A percentile compares a stretch with the other conserved stretches of the same genome.
Conservation (phyloP, 345 rosid genomes). For the Turritis glabra region DNA sequence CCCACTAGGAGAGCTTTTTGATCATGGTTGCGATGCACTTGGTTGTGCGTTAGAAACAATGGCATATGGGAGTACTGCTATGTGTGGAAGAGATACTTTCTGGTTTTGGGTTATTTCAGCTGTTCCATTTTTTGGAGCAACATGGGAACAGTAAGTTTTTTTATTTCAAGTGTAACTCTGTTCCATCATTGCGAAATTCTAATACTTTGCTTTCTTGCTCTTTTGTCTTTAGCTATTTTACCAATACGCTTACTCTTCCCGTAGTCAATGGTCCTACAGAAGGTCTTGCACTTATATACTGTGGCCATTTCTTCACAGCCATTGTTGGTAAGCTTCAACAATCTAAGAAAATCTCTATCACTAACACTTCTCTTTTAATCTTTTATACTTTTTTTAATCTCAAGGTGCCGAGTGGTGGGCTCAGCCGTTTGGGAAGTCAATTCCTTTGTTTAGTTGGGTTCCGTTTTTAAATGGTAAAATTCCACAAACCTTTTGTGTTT, state of each 20-base stretch:
- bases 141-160: conserved; percentile 90
- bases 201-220: conserved; percentile 8
- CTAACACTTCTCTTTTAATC: background rate
- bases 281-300: conserved; percentile 86
- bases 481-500: background rate
- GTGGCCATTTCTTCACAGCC: conserved; percentile 74
- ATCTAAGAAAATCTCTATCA: background rate
- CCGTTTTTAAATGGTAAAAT: conserved; percentile 67
- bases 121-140: conserved; percentile 87
- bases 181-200: background rate
- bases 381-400: conserved; percentile 7
- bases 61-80: conserved; percentile 94
- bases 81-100: conserved; percentile 88
- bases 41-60: conserved; percentile 94
- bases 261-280: conserved; percentile 96
- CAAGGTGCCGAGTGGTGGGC: conserved; percentile 98
- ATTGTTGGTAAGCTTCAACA: conserved; percentile 70
- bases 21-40: conserved; percentile 99
- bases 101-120: conserved; percentile 99
- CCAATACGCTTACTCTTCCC: conserved; percentile 91
- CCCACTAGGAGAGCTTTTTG: conserved; percentile 94
- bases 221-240: conserved; percentile 66
- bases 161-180: background rate
- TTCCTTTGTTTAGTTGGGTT: conserved; percentile 81
- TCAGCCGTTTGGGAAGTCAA: conserved; percentile 62